These are phyloP conservation scores for Silene latifolia DNA, from an alignment of 148 eudicot genomes.

Conservation along the genomic window DNA sequence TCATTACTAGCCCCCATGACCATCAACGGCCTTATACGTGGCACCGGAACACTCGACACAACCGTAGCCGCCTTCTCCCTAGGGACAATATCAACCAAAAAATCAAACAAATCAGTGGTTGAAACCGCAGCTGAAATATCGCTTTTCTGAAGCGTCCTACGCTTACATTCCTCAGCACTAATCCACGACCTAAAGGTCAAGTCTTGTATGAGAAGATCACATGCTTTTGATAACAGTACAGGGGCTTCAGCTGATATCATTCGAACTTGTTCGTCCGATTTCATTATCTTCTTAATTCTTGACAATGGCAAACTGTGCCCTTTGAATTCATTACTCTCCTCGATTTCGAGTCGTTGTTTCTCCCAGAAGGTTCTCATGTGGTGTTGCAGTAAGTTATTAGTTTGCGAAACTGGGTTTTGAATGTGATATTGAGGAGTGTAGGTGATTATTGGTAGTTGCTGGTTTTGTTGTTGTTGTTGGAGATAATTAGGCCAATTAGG, in stretches of 20 bases:
- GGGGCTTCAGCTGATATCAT: constrained; percentile 54
- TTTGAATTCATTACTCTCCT: constrained; percentile 29
- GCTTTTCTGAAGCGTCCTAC: constrained; percentile 45
- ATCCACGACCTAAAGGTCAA: constrained; percentile 42
- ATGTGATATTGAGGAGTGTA: not conserved
- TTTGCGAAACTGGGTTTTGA: constrained; percentile 2
- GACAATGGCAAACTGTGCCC: constrained; percentile 45
- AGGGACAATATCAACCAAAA: constrained; percentile 47
- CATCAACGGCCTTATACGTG: not conserved
- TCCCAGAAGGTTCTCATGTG: constrained; percentile 39
- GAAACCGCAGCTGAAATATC: constrained; percentile 40
- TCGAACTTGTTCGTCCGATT: constrained; percentile 43
- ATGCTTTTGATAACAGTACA: constrained; percentile 39
- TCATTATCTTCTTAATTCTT: constrained; percentile 50
- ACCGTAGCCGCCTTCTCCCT: constrained; percentile 21
- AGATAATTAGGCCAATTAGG: constrained; percentile 12
- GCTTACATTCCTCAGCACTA: constrained; percentile 37
- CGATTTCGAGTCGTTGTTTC: constrained; percentile 29
- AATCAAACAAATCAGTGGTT: constrained; percentile 42
- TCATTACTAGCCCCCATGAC: not conserved
- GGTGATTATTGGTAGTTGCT: not conserved
- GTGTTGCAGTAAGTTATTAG: constrained; percentile 19
- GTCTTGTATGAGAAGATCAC: constrained; percentile 47
- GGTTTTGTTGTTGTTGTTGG: constrained; percentile 11
- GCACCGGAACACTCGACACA: not conserved